Conservation (phyloP, 371 early-diverging fungal genomes). For the Cokeromyces recurvatus region DNA sequence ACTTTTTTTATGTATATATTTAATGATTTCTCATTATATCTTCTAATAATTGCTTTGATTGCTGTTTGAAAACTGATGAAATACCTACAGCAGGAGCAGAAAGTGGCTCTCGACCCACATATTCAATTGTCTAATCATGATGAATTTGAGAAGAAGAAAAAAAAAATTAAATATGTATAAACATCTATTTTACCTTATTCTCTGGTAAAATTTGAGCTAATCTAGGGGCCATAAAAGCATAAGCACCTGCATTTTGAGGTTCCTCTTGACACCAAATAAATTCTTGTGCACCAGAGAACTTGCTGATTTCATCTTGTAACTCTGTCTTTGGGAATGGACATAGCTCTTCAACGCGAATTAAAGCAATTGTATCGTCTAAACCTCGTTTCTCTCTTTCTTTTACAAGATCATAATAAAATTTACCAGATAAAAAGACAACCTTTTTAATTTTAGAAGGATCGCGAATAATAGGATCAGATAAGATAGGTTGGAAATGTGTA, state of each 20-base stretch:
- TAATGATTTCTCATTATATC: constrained; percentile 18
- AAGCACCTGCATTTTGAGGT: constrained; percentile 91
- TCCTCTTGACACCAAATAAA: constrained; percentile 95
- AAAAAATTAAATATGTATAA: neutral
- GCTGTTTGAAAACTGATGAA: constrained; percentile 28
- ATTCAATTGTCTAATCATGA: constrained; percentile 34
- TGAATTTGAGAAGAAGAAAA: constrained; percentile 1
- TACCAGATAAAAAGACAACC: constrained; percentile 85
- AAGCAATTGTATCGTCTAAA: constrained; percentile 67
- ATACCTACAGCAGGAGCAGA: constrained; percentile 78
- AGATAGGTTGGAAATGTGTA: constrained; percentile 79
- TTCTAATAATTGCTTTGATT: constrained; percentile 31
- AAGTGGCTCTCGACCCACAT: constrained; percentile 69
- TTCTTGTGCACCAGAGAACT: constrained; percentile 63
- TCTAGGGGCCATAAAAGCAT: constrained; percentile 82
- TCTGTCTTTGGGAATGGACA: constrained; percentile 88
- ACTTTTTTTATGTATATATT: no score
- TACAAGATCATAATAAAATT: constrained; percentile 86
- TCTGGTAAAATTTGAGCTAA: constrained; percentile 66
- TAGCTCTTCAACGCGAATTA: constrained; percentile 90
- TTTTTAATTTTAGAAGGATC: constrained; percentile 52
- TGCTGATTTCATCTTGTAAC: constrained; percentile 56
- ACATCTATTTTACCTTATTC: constrained; percentile 25
- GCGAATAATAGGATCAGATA: constrained; percentile 53
- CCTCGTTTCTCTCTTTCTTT: constrained; percentile 69